Evolutionary conservation across 306 rosid species (phyloP).

Genomic region (Boehmeria nivea): DNA sequence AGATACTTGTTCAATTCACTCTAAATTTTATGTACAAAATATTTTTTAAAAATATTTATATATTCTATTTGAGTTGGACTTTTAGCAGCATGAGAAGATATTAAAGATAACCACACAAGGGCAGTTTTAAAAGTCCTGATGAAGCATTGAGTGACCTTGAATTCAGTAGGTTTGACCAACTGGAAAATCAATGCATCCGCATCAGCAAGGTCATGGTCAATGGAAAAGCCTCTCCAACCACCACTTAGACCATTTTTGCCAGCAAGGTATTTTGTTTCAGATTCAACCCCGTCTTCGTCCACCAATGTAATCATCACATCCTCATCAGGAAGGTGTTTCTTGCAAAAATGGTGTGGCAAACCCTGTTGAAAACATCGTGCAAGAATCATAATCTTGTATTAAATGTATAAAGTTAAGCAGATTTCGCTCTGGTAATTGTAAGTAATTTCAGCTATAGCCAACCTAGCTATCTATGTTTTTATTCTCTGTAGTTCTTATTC

Average conservation of each 20-base stretch:
- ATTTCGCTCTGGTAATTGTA: no score
- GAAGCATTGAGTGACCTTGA: constrained; percentile 35
- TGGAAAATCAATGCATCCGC: constrained; percentile 66
- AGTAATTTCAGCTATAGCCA: no score
- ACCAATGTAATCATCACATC: constrained; percentile 35
- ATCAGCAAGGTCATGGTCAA: constrained; percentile 48
- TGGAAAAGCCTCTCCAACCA: constrained; percentile 49
- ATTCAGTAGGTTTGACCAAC: constrained; percentile 35
- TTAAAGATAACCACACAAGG: no score
- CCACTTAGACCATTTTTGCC: constrained; percentile 38
- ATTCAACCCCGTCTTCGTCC: constrained; percentile 36
- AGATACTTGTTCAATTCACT: no score
- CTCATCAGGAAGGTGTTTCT: constrained; percentile 29
- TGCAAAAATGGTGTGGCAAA: constrained; percentile 36
- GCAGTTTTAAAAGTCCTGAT: no score
- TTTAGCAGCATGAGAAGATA: no score
- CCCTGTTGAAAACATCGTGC: constrained; percentile 32
- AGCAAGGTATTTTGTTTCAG: constrained; percentile 29
- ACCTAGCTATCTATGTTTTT: no score
- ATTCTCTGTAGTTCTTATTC: no score
- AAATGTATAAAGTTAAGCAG: no score
- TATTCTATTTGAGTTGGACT: no score
- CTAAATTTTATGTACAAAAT: no score
- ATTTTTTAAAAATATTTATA: no score
- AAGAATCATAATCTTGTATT: not conserved